Evolutionary conservation across 2,329 filamentous ascomycete genomes (phyloP), one percentile per base, ranked within the genome.

Genomic region (Penicillium sp.): DNA sequence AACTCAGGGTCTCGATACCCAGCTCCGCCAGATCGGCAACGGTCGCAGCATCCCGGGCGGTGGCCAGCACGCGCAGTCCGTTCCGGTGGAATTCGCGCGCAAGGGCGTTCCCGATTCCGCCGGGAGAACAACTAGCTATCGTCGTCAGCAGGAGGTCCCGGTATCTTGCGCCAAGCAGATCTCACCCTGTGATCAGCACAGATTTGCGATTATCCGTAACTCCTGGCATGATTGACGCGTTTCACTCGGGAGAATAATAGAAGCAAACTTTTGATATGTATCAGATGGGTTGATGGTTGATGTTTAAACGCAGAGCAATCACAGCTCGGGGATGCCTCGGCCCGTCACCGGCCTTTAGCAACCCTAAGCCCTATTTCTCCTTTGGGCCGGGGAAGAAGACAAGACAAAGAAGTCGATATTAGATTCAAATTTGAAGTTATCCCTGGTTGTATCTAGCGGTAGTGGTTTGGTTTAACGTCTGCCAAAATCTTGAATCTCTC

Each of bases 21-120:
- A 72, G 54, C n/a, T 68, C 64, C 14, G 69, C 69, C 11, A 79
- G 65, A 49, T 78, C 73, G 26, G 69, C 59, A 54, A 81, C 73
- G 37, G 71, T 70, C 14, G 66, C 63, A 31, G 73, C 69, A 45
- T 77, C 69, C 56, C 79, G 74, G 10, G 78, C 79, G 3, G 79
- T 81, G 10, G 77, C 78, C 44, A 83, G 75, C 44, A 84, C 80
- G 20, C 75, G 73, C 47, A 78, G 68, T 41, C 77, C 77, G 65
- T 65, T 52, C 22, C 58, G 64, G 46, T 79, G 71, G 58, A 83
- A 83, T 56, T 81, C 77, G 14, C 72, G 69, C 1, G 79, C 78
- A 11, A 84, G 70, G 13, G 75, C 74, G 57, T 82, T 74, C 23
- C 80, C 80, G 51, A 83, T 81, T 43, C 77, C 76, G 31, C 78